Base-by-base conservation (phyloP, 2,329 filamentous ascomycete species). In the Gaeumannomyces tritici region DNA sequence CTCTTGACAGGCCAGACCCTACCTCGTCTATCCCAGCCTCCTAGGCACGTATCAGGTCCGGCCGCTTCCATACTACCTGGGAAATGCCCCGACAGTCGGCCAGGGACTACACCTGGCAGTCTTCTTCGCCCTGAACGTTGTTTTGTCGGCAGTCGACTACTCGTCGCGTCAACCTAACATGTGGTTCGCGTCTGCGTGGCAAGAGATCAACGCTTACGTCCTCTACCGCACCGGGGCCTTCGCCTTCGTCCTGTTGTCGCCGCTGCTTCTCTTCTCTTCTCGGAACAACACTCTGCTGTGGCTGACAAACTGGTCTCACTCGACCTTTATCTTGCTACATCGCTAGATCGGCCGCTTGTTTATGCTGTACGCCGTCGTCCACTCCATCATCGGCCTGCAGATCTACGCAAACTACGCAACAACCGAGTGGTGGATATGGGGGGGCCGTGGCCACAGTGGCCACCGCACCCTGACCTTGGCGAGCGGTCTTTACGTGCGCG, bases 351-450 rank as follows among this genome's bases (percentile, higher is more conserved):
- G 69, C 0, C 67, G 69, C 59, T 66, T 66, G 47, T 66, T 63
- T 27, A 64, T 69, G 15, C 59, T 69, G 2, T 68, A 71, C 55
- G 67, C 70, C 0, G 63, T 67, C 1, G 26, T 76, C 3, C 74
- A 76, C 64, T 74, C 73, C 2, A 56, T 71, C 6, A 67, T 75
- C 63, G 24, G 21, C 42, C 68, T 74, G 1, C 62, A 71, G 47
- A 66, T 51, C 4, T 69, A 73, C 66, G 73, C 72, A 62, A 47
- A 65, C 24, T 26, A 24, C 26, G 59, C 26, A 1, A 28, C 63
- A 0, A 66, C 68, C 13, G 61, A 66, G n/a, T 81, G 77, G 61
- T 81, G 78, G 78, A 69, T 71, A 35, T 80, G 75, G 74, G 79
- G n/a, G 79, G 0, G 71, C 74, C 55, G 71, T 77, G 3, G 78